Evolutionary conservation across 257 asterid species (phyloP), one percentile per base, ranked within the genome.

Genomic region (Galeopsis tetrahit): DNA sequence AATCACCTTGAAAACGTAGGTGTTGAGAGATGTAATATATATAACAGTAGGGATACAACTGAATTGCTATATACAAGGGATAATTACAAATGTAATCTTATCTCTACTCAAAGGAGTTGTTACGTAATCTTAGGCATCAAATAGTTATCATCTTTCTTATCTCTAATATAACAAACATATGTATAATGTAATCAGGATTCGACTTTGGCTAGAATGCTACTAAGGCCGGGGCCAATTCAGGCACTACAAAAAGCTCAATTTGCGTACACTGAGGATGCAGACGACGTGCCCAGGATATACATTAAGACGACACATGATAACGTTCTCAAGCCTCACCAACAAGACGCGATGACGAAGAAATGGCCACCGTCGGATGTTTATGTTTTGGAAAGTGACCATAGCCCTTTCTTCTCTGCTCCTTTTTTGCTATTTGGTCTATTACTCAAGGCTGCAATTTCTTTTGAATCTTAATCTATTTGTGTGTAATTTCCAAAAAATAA

Each of bases 331-430:
- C 68, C 76, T 3, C 81, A 83, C 40, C 96, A 93, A 14, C 98
- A 93, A 75, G 94, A 86, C 7, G 84, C 89, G 0, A 90, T 93
- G 97, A 80, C 86, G 75, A 77, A 76, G 78, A 86, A 74, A 75
- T 93, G 98, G 97, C 87, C 83, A 3, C 97, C 98, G 7, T 46
- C 79, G 0, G 68, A 68, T 40, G 90, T 89, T 21, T 86, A 85
- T 78, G 79, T 35, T 5, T 63, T 94, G 86, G 96, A 91, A 34
- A 86, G 84, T 58, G 98, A 94, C 82, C 98, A 94, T 60, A 85
- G 91, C 76, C 96, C 98, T 8, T 86, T 88, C 78, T 91, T 94
- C 80, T 94, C 97, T 8, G 84, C 97, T 44, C 98, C 98, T 0
- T 81, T 87, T 42, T 14, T 65, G 44, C 76, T 94, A 0, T 82